Base-by-base conservation (phyloP, 2,329 filamentous ascomycete genomes). In the Tolypocladium nubicola region DNA sequence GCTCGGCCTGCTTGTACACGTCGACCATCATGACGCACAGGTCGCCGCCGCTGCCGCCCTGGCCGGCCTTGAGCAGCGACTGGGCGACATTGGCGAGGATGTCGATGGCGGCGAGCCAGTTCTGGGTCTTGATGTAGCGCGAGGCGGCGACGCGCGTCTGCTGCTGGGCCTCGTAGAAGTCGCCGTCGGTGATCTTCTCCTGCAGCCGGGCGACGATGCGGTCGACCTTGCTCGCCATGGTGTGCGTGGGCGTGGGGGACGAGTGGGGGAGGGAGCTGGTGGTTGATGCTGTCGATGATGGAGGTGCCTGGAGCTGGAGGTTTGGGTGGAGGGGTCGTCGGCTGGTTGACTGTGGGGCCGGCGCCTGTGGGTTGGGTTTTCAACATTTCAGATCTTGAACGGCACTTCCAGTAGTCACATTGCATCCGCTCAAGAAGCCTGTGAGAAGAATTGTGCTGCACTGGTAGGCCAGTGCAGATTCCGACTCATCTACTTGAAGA, bases 81-180 rank as follows among this genome's bases (percentile, higher is more conserved):
- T 89, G 86, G 1, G 93, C 88, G 61, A 96, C 94, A 62, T 83
- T 87, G 71, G 83, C 87, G 62, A 99, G 82, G 62, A 97, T 88
- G 64, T 96, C 89, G 70, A 91, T 87, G 53, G 95, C 94, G 14
- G 90, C 87, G 64, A 80, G 72, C 82, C 89, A 97, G 80, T 93
- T 93, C 60, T 83, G 78, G 49, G 87, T 81, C 77, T 97, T 97
- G 71, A 93, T 85, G 76, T 99, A 96, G 58, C 95, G 91, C 43
- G 90, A 88, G 60, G 92, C 92, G 64, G 97, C 93, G 56, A 97
- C 92, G 61, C 94, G 90, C 63, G 96, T 90, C 78, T 99, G 94
- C 74, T 99, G 94, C 76, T 97, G 93, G 58, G 94, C 94, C 81
- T 99, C 94, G 78, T 99, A 99, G 80, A 85, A 97, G 71, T 94